A percentile compares a stretch with the other conserved stretches of the same genome.
These are phyloP conservation scores for Lanmaoa pseudosensibilis DNA, from an alignment of 768 basidiomycete species.

Conservation along the genomic window DNA sequence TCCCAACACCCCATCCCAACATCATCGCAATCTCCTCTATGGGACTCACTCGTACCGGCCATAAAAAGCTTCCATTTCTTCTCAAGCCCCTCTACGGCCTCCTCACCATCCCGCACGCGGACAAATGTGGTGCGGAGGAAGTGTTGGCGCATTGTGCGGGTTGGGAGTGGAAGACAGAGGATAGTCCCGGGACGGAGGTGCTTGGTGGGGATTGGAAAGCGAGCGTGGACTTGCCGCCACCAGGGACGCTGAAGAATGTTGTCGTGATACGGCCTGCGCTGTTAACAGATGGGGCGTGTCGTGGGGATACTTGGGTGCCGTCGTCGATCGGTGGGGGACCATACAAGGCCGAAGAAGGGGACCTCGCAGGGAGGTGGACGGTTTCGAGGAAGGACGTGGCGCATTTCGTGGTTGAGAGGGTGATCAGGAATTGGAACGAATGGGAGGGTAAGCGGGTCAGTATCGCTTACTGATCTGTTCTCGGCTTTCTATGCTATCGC, in stretches of 20 bases:
- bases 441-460: conserved; percentile 51
- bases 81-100: conserved; percentile 51
- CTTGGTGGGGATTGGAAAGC: conserved; percentile 47
- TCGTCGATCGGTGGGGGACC: conserved; percentile 22
- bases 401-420: conserved; percentile 57
- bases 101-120: conserved; percentile 48
- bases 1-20: conserved; percentile 48
- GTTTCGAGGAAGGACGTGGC: conserved; percentile 64
- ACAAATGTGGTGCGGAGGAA: conserved; percentile 63
- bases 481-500: background rate
- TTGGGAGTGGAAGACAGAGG: conserved; percentile 51
- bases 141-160: conserved; percentile 49
- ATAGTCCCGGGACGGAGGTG: conserved; percentile 41
- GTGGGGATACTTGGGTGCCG: conserved; percentile 12
- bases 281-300: conserved; percentile 57
- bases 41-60: conserved; percentile 50
- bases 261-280: conserved; percentile 58
- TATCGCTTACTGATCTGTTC: conserved; percentile 44
- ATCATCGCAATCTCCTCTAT: conserved; percentile 54
- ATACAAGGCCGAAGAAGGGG: conserved; percentile 46
- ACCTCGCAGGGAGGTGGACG: conserved; percentile 45
- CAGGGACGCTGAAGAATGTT: conserved; percentile 43
- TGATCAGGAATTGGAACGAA: conserved; percentile 49
- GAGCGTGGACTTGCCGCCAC: conserved; percentile 35
- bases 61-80: conserved; percentile 45